These are phyloP conservation scores for Cicer bijugum DNA, from an alignment of 306 rosid genomes.

Conservation along the genomic window DNA sequence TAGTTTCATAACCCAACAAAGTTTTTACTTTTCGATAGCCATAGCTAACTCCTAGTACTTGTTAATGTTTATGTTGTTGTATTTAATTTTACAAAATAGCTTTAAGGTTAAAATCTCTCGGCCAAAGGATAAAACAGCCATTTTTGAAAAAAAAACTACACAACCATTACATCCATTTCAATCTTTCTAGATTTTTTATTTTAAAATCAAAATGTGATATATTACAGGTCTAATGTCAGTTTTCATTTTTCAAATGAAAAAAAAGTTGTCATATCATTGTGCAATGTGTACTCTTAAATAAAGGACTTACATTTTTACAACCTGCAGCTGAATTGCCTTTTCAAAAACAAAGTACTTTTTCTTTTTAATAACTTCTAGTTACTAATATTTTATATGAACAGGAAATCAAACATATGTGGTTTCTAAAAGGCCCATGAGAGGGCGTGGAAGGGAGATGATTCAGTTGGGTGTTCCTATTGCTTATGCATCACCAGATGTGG, in stretches of 20 bases:
- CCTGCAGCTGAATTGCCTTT: neutral
- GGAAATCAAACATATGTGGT: neutral
- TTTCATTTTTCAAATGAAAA: neutral
- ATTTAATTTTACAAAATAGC: neutral
- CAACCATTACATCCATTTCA: neutral
- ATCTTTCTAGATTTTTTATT: neutral
- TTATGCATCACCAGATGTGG: conserved; percentile 16
- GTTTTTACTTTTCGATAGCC: neutral
- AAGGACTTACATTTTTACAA: neutral
- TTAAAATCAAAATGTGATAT: neutral
- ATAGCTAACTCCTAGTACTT: neutral
- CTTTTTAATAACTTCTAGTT: neutral
- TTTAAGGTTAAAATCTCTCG: conserved; percentile 3
- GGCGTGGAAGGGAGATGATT: conserved; percentile 24
- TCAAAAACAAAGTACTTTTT: neutral
- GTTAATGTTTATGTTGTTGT: neutral
- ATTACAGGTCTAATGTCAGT: neutral
- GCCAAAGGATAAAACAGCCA: neutral
- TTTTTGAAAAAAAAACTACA: neutral
- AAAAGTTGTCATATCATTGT: neutral
- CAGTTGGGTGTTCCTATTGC: conserved; percentile 31
- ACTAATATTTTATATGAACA: neutral
- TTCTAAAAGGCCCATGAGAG: conserved; percentile 12
- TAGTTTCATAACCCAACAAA: neutral
- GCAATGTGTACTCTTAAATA: neutral